A percentile compares a stretch with the other conserved stretches of the same genome.
phyloP scores from a whole-genome alignment of 169 alveolate species.

The Eimeria necatrix region DNA sequence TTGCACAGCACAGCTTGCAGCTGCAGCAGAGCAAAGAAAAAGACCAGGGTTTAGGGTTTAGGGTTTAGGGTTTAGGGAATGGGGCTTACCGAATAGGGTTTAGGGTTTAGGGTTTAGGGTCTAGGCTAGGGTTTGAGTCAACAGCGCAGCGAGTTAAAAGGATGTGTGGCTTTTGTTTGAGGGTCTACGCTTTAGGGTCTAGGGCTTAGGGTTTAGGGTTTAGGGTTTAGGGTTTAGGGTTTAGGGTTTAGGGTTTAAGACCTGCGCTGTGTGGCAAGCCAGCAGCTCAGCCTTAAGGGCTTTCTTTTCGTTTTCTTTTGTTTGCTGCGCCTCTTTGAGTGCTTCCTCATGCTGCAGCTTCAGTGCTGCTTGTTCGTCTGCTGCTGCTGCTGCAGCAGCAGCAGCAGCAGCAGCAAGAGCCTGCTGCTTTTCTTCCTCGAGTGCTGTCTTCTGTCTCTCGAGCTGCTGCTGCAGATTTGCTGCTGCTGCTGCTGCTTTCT shows the following conservation, averaged over 20 bases:
- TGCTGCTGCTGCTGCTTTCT: neutral
- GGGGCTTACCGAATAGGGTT: neutral
- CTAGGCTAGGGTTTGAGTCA: neutral
- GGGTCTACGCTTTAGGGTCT: conserved; percentile 1
- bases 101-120: neutral
- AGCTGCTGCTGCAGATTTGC: neutral
- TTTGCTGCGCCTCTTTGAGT: neutral
- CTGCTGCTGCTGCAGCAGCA: conserved; percentile 30
- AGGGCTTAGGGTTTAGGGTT: conserved; percentile 1
- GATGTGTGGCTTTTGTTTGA: neutral
- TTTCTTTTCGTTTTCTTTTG: neutral
- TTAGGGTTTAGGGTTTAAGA: conserved; percentile 25
- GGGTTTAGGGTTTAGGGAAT: conserved; percentile 40
- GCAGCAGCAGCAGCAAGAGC: conserved; percentile 38
- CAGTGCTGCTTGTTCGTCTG: neutral
- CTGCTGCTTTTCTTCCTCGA: neutral
- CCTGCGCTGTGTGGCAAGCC: conserved; percentile 3
- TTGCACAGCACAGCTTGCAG: conserved; percentile 1
- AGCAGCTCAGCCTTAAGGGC: neutral
- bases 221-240: conserved; percentile 38
- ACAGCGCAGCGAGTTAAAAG: neutral
- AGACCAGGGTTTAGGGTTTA: conserved; percentile 24
- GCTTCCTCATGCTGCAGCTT: neutral
- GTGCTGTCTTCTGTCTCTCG: neutral
- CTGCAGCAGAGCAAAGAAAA: neutral